Evolutionary conservation across 306 rosid genomes (phyloP), one percentile per base, ranked within the genome.

Genomic region (Quercus parvula): DNA sequence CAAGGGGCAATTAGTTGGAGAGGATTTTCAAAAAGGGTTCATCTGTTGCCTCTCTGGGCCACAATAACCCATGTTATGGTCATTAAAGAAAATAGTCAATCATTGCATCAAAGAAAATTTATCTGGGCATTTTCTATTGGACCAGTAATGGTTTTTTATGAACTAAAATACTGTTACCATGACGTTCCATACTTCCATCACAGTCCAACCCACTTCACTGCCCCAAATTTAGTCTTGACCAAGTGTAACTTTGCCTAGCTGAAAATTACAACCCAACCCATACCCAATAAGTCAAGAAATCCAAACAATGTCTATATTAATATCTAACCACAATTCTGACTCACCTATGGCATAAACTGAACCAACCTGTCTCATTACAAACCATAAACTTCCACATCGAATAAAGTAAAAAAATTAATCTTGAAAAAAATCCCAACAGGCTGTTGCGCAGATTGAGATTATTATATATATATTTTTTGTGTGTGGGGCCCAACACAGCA

Each of bases 251-350:
- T 18, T 64, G 70, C 70, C 54, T 2, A 49, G 15, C 54, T 12
- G 54, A 58, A 63, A 52, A 24, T 20, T 55, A 24, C 49, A n/a
- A 76, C 24, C 17, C 28, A 38, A 70, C 69, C 24, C 41, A 66
- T 18, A 66, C 71, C 71, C 17, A 64, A 31, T 18, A 66, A 66
- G 51, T 31, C 24, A 6, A 66, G 49, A 22, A 66, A 66, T 18
- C 22, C 69, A 66, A 58, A 66, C 5, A 66, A 66, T 8, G 51
- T 33, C 20, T 18, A 19, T 15, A 18, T 3, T 7, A 33, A 66
- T 66, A 66, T 17, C 71, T 22, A 66, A 66, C 71, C 51, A 33
- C 25, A 66, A 73, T 46, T 78, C n/a, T 70, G 69, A 74, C 71
- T 55, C 57, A 63, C 25, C 13, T 61, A 73, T 71, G 67, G 63